Base-by-base conservation (phyloP, 495 filamentous ascomycete genomes). In the Pseudomonodictys pantanalensis region DNA sequence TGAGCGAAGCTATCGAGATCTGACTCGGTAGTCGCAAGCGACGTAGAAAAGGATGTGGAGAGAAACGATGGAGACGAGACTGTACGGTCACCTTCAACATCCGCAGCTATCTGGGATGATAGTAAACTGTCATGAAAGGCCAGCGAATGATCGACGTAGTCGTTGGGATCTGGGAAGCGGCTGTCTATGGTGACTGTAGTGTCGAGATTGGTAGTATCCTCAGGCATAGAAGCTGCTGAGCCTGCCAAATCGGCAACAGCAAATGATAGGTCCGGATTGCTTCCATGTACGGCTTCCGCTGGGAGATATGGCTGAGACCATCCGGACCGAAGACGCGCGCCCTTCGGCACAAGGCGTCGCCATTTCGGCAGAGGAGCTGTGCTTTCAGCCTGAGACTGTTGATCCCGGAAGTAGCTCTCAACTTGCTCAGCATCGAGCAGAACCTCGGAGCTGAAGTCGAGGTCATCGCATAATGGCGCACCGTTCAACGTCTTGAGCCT, bases 231-330 rank as follows among this genome's bases (percentile, higher is more conserved):
- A 7, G 43, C 35, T 3, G 25, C 32, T 22, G 59, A 42, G 2
- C n/a, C 30, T 26, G 5, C 41, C 15, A 45, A 18, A 25, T 54
- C 29, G 5, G 55, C 49, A 18, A 46, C 22, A 7, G 60, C 49
- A 29, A 56, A 62, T 17, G 60, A 47, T 23, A 58, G 23, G 10
- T 42, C 15, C 1, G 47, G 23, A 28, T 28, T 23, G 9, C n/a
- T 29, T 2, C 18, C 30, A 24, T 51, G 33, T 3, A 47, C 22
- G 0, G 17, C 48, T 1, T 49, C 55, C 8, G 7, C 39, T 30
- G 61, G 61, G 2, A 58, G 43, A 26, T 54, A 64, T n/a, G 61
- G 61, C 29, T 64, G 61, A 11, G 61, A 64, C 54, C 54, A 64
- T 48, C 61, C 55, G 1, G 54, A 44, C 3, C 42, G 47, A 4